A percentile compares a stretch with the other conserved stretches of the same genome.
phyloP scores from a whole-genome alignment of 176 grass and related monocot species.

The Aegilops tauschii region DNA sequence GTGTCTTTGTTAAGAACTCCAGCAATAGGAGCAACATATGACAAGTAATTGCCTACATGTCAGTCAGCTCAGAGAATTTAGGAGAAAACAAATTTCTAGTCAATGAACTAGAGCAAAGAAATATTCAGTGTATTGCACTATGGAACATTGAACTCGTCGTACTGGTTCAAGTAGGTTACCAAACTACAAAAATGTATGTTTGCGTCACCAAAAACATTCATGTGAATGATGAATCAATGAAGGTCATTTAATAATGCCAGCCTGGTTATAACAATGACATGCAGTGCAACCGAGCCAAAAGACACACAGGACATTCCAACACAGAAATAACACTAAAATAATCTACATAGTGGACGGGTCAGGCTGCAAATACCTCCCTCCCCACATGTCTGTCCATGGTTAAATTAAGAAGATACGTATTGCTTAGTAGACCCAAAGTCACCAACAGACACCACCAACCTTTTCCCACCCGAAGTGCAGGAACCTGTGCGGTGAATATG shows the following conservation, averaged over 20 bases:
- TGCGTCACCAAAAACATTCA: not conserved
- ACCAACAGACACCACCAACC: constrained; percentile 75
- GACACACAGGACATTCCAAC: not conserved
- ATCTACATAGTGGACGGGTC: not conserved
- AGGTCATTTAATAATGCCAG: not conserved
- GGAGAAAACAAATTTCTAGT: constrained; percentile 19
- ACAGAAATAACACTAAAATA: not conserved
- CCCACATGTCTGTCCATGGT: constrained; percentile 72
- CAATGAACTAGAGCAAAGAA: not conserved
- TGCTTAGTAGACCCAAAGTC: constrained; percentile 75
- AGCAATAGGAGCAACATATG: constrained; percentile 51
- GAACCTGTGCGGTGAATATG: constrained; percentile 76
- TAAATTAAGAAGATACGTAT: constrained; percentile 70
- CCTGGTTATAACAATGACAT: not conserved
- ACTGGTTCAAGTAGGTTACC: not conserved
- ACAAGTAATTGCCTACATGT: constrained; percentile 67
- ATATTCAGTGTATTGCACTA: not conserved
- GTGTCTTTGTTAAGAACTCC: constrained; percentile 42
- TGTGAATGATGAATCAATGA: not conserved
- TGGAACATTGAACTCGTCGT: not conserved
- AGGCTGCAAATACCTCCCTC: constrained; percentile 73
- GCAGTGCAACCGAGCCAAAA: not conserved
- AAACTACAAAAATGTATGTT: not conserved
- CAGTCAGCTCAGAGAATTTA: constrained; percentile 23
- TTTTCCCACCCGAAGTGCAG: constrained; percentile 67